Base-by-base conservation (phyloP, 441 rosid genomes). In the Capsella rubella region DNA sequence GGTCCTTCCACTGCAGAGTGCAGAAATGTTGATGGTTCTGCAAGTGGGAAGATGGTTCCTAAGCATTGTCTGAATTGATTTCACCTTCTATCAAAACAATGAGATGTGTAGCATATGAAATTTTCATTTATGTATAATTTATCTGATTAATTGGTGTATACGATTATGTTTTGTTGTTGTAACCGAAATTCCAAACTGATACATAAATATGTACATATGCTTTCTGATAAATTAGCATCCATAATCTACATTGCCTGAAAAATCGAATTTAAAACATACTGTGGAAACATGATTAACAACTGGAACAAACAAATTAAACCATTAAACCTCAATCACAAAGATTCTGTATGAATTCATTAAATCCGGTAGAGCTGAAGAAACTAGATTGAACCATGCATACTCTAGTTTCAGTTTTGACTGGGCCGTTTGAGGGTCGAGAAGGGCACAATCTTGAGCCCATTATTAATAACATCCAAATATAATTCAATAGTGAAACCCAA, bases 1-100 rank as follows among this genome's bases (percentile, higher is more conserved):
- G 73, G 73, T 65, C 40, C 64, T 25, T 16, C 80, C 3, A 58
- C 42, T 12, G 55, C 77, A 0, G 27, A 35, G 13, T 77, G 80
- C 10, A 58, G 57, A 4, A 65, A 72, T 58, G 58, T 77, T 18
- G 5, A 65, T 2, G 77, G 69, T 54, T 7, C 16, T 3, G 3
- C 52, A n/a, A 3, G 2, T 13, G 77, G 80, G 18, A 71, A 45
- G 14, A 58, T 49, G 56, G 40, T 37, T 66, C 68, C 73, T 12
- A 43, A 60, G 1, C 35, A 53, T 15, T 65, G 69, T 47, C 1
- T 77, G 8, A 8, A 34, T 6, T 67, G 51, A 60, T 53, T 18
- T 5, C 13, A 67, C 1, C n/a, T 8, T 28, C 50, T 4, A 25
- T 35, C 16, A 2, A 2, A 28, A 8, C 40, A 49, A 13, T 57